Base-by-base conservation (phyloP, 306 rosid species). In the Quercus mongolica region DNA sequence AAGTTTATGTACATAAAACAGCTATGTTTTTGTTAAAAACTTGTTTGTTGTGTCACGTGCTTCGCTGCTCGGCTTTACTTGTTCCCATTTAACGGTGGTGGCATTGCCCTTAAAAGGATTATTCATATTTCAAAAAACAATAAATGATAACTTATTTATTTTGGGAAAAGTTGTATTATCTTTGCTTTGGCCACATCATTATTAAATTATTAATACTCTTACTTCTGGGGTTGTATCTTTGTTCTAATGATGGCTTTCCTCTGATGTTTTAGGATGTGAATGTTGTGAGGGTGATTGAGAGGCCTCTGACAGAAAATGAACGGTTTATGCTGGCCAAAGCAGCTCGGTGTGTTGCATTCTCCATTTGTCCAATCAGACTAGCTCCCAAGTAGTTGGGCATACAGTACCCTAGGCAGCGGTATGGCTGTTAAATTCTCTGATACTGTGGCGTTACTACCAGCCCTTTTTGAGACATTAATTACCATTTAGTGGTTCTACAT, bases 311-410 rank as follows among this genome's bases (percentile, higher is more conserved):
- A 46, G 98, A 95, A 76, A 87, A 82, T 10, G 99, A 95, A 83
- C 90, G 97, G 77, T 93, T 91, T 86, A 86, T 80, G 90, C 82
- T 95, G 90, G 99, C 98, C 19, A 95, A 93, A 86, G 99, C 98
- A 25, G 99, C 99, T 83, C 94, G 99, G 20, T 95, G 99, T 30
- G 83, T 93, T 21, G 92, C 99, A n/a, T 95, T 95, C 86, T 90
- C 92, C 19, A 84, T 95, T 30, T 91, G 96, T 73, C 99, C 99
- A 31, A 84, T 93, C 76, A 89, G 89, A 83, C 73, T 95, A 73
- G 80, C 92, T 81, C 99, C 99, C 35, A 88, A 88, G 79, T 91
- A 95, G 86, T 86, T 73, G 58, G 81, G 31, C 65, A 46, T 18
- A 73, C 28, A 74, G 19, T 59, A 44, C 41, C 15, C 19, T 33